Conservation (phyloP, 768 basidiomycete species). For the Sporobolomyces pararoseus region DNA sequence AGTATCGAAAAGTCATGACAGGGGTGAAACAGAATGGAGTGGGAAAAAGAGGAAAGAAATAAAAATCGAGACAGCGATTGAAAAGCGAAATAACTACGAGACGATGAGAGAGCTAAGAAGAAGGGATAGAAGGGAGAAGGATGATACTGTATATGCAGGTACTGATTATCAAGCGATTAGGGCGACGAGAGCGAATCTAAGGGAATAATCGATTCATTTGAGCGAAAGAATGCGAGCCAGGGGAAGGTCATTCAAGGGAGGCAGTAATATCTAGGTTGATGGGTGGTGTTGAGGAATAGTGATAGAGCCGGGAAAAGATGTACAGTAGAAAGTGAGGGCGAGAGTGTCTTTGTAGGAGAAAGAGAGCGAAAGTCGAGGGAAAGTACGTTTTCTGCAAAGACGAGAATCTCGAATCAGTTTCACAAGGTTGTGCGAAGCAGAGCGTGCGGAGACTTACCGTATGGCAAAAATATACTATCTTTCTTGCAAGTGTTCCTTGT, state of each 20-base stretch:
- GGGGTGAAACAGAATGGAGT: too few species aligned
- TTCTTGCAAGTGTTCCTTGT: not conserved
- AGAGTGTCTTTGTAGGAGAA: not conserved
- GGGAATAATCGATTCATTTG: too few species aligned
- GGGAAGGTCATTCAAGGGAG: too few species aligned
- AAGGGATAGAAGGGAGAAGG: not conserved
- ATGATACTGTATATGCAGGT: too few species aligned
- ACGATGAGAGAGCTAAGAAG: too few species aligned
- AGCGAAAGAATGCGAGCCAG: not conserved
- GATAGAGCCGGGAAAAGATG: not conserved
- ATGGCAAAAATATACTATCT: too few species aligned
- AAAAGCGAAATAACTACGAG: not conserved
- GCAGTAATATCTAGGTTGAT: too few species aligned
- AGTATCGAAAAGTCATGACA: too few species aligned
- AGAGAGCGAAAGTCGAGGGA: not conserved
- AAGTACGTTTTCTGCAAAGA: not conserved
- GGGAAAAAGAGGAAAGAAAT: not conserved
- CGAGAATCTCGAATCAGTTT: too few species aligned
- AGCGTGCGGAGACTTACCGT: too few species aligned
- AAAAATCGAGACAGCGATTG: not conserved
- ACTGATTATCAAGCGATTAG: too few species aligned
- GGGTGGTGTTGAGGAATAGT: not conserved
- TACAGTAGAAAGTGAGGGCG: not conserved
- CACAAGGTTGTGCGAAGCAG: not conserved
- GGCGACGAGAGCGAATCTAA: too few species aligned